phyloP scores from a whole-genome alignment of 495 filamentous ascomycete genomes.

The Baudoinia panamericana region DNA sequence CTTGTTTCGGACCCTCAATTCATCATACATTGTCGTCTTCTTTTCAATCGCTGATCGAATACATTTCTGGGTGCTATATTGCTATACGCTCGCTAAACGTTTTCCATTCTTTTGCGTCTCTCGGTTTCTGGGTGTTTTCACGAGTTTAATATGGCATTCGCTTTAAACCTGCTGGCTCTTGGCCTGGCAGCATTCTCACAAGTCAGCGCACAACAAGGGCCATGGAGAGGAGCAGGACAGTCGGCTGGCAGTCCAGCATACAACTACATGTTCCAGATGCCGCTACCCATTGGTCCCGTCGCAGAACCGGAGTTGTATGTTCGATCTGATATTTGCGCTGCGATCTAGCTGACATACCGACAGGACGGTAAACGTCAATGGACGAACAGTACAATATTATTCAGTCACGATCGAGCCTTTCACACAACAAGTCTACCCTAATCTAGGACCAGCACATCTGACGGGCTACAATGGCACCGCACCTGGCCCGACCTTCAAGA shows the following conservation, averaged over 20 bases:
- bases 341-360: conserved; percentile 2
- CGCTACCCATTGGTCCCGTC: conserved; percentile 38
- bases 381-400: conserved; percentile 32
- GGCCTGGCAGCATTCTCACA: conserved; percentile 5
- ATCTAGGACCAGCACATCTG: conserved; percentile 33
- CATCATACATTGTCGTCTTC: too few species aligned
- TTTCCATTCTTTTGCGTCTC: too few species aligned
- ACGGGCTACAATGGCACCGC: conserved; percentile 42
- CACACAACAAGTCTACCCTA: conserved; percentile 35
- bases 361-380: conserved; percentile 23
- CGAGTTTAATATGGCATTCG: conserved; percentile 4
- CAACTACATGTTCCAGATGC: conserved; percentile 34
- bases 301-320: conserved; percentile 32
- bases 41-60: too few species aligned
- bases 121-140: too few species aligned
- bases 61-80: too few species aligned
- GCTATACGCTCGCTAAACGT: too few species aligned
- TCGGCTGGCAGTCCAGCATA: conserved; percentile 28
- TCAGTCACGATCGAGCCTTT: conserved; percentile 37
- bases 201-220: conserved; percentile 1
- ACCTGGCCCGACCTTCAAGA: conserved; percentile 39
- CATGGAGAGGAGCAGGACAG: conserved; percentile 9
- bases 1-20: too few species aligned
- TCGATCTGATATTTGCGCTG: not conserved
- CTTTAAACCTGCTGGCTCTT: conserved; percentile 1